Evolutionary conservation across 2,329 filamentous ascomycete genomes (phyloP).

Genomic region (Pseudohalonectria lignicola): DNA sequence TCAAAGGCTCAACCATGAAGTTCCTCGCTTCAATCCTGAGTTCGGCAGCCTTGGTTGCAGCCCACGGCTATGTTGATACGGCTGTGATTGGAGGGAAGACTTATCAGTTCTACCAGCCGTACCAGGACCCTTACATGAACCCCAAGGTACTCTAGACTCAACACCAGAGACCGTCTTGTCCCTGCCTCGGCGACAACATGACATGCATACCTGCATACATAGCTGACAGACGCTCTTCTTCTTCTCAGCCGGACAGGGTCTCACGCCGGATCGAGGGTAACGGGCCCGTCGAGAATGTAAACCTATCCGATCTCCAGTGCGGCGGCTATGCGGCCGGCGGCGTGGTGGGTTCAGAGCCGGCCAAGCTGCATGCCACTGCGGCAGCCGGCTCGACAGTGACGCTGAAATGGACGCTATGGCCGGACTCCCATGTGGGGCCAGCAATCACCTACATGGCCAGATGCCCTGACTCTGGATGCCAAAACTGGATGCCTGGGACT

Average conservation of each 20-base stretch:
- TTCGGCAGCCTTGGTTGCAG: conserved; percentile 27
- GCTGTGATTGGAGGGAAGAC: conserved; percentile 27
- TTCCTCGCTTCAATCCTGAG: conserved; percentile 16
- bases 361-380: conserved; percentile 39
- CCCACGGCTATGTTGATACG: conserved; percentile 36
- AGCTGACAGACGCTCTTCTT: neutral
- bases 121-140: conserved; percentile 29
- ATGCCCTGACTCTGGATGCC: conserved; percentile 41
- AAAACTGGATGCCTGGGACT: conserved; percentile 33
- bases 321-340: conserved; percentile 39
- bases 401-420: conserved; percentile 43
- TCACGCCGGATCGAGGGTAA: conserved; percentile 47
- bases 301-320: conserved; percentile 43
- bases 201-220: neutral
- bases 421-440: conserved; percentile 39
- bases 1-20: conserved; percentile 13
- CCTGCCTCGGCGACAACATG: neutral
- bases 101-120: conserved; percentile 22
- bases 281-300: conserved; percentile 43
- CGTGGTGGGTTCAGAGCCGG: conserved; percentile 34
- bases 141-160: conserved; percentile 8
- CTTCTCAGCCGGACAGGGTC: conserved; percentile 31
- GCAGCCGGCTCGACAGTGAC: conserved; percentile 41
- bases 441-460: conserved; percentile 49
- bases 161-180: neutral